A percentile compares a stretch with the other conserved stretches of the same genome.
These are phyloP conservation scores for Rhododendron ovatum DNA, from an alignment of 148 eudicot genomes.

Conservation along the genomic window DNA sequence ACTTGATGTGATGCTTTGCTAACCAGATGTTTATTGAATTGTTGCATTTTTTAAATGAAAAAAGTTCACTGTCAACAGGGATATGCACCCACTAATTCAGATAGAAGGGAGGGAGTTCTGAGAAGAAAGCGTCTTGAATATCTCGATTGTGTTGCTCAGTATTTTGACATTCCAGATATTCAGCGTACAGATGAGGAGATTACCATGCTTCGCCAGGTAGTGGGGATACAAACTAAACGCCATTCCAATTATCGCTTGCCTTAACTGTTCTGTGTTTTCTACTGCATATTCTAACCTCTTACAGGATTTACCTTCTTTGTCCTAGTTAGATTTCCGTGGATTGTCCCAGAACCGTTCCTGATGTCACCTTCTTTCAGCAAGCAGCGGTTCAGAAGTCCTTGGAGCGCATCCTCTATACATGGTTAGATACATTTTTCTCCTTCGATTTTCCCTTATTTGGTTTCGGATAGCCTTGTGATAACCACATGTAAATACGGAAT, in stretches of 20 bases:
- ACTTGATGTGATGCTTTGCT: neutral
- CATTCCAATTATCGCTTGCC: neutral
- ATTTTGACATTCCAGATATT: constrained; percentile 79
- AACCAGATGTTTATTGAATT: neutral
- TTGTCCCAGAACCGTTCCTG: constrained; percentile 98
- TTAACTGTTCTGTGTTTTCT: neutral
- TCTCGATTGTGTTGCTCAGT: constrained; percentile 81
- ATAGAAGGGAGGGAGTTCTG: constrained; percentile 98
- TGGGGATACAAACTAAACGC: neutral
- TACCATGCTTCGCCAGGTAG: constrained; percentile 98
- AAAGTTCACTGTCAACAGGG: constrained; percentile 91
- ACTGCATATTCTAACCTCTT: constrained; percentile 5
- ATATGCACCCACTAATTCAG: constrained; percentile 99
- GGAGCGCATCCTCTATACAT: constrained; percentile 92
- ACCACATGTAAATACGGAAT: neutral
- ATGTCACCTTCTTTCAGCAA: constrained; percentile 92
- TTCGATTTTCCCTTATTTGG: neutral
- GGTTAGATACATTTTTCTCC: constrained; percentile 43
- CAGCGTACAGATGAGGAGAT: constrained; percentile 97
- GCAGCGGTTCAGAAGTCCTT: constrained; percentile 78
- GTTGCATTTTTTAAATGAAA: constrained; percentile 38
- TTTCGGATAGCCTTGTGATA: neutral
- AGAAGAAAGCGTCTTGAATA: constrained; percentile 94
- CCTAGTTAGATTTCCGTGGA: constrained; percentile 74
- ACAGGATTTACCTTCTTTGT: constrained; percentile 8